Percentiles rank a stretch among this genome's conserved stretches.
Conservation (phyloP, 1,139 yeast genomes). For the Kodamaea derodonti region DNA sequence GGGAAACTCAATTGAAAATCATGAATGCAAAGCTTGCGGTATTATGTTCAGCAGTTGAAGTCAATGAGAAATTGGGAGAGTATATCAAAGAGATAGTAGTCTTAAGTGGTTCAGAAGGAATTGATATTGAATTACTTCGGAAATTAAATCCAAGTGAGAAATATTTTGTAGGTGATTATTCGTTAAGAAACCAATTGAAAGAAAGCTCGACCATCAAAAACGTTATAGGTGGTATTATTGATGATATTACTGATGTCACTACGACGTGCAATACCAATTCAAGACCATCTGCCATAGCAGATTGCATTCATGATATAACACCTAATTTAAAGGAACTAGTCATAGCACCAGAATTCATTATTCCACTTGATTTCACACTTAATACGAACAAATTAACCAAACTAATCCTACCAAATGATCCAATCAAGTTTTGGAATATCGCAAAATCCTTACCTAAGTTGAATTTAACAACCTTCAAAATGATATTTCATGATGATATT, state of each 20-base stretch:
- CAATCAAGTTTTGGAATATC: constrained; percentile 15
- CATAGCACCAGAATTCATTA: neutral
- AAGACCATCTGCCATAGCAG: neutral
- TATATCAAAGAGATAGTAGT: constrained; percentile 20
- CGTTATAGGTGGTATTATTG: neutral
- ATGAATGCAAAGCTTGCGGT: constrained; percentile 28
- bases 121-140: neutral
- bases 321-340: neutral
- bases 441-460: constrained; percentile 6
- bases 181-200: neutral
- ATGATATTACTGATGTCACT: neutral
- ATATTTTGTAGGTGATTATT: neutral
- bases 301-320: neutral
- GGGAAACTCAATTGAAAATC: constrained; percentile 17
- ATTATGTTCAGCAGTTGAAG: constrained; percentile 21
- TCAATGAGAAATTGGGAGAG: constrained; percentile 25
- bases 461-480: constrained; percentile 14
- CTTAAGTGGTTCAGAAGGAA: constrained; percentile 11
- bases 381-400: constrained; percentile 6
- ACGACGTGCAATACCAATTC: no score
- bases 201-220: neutral
- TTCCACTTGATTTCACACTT: neutral
- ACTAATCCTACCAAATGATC: constrained; percentile 15
- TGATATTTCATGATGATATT: constrained; percentile 13
- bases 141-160: neutral